Evolutionary conservation across 345 rosid genomes (phyloP).

Genomic region (Noccaea bulbosa): DNA sequence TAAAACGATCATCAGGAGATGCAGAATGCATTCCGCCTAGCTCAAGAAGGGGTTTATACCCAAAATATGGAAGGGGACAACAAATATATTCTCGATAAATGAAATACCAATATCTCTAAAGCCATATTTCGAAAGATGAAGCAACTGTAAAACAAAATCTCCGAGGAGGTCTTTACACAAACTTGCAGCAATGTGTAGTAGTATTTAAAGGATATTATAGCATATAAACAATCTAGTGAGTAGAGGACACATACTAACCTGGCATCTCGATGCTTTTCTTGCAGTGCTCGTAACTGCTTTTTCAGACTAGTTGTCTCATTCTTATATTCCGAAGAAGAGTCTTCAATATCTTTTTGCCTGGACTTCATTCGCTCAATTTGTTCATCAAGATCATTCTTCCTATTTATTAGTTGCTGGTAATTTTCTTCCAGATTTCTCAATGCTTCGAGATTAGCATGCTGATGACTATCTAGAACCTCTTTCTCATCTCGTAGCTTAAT

Average conservation of each 20-base stretch:
- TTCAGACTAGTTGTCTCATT: constrained; percentile 60
- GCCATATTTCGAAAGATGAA: constrained; percentile 28
- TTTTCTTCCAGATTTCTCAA: constrained; percentile 94
- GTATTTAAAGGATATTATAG: constrained; percentile 14
- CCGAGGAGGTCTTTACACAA: background rate
- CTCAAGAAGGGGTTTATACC: constrained; percentile 25
- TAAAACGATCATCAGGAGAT: constrained; percentile 5
- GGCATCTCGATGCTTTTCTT: constrained; percentile 74
- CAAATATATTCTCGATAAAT: constrained; percentile 11
- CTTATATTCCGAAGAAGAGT: constrained; percentile 64
- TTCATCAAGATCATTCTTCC: constrained; percentile 71
- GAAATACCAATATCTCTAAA: constrained; percentile 24
- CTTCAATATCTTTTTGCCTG: constrained; percentile 65
- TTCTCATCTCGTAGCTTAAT: constrained; percentile 88
- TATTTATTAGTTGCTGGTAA: constrained; percentile 77
- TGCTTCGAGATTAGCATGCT: constrained; percentile 87
- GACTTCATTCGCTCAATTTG: constrained; percentile 79
- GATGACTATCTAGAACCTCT: constrained; percentile 94
- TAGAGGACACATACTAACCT: constrained; percentile 56
- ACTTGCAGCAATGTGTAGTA: constrained; percentile 25
- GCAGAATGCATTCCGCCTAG: constrained; percentile 9
- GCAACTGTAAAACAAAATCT: constrained; percentile 23
- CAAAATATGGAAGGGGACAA: background rate
- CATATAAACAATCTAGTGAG: constrained; percentile 21
- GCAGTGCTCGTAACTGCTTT: constrained; percentile 70